A percentile compares a stretch with the other conserved stretches of the same genome.
These are phyloP conservation scores for Sclerotinia borealis DNA, from an alignment of 2,329 filamentous ascomycete species.

Conservation along the genomic window DNA sequence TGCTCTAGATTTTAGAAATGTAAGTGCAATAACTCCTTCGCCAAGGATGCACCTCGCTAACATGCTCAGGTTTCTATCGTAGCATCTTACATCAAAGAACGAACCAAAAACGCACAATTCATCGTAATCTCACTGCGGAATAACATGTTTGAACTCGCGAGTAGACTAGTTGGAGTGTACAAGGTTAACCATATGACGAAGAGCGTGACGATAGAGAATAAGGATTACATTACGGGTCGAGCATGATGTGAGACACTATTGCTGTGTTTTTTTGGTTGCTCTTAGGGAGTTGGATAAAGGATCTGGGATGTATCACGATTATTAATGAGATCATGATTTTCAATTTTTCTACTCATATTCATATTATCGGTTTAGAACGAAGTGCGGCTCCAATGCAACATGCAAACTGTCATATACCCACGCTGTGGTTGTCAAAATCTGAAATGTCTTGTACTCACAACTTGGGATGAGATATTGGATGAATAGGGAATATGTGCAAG, in stretches of 20 bases:
- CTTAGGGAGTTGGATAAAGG: not conserved
- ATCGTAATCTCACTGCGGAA: slow-evolving; percentile 97
- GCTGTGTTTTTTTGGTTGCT: not conserved
- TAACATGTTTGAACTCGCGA: slow-evolving; percentile 99
- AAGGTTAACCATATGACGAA: slow-evolving; percentile 99
- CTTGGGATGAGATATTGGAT: too few relatives aligned
- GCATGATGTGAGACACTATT: not conserved
- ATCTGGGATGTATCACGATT: slow-evolving; percentile 9
- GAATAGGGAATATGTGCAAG: too few relatives aligned
- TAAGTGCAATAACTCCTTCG: slow-evolving; percentile 45
- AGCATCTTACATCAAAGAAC: slow-evolving; percentile 97
- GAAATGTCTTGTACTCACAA: not conserved
- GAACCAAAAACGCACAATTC: slow-evolving; percentile 98
- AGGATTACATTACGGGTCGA: slow-evolving; percentile 54
- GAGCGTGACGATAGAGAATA: slow-evolving; percentile 83
- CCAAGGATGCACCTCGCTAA: slow-evolving; percentile 12
- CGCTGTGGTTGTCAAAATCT: not conserved
- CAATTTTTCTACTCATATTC: not conserved
- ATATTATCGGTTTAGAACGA: not conserved
- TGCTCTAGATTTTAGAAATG: slow-evolving; percentile 94
- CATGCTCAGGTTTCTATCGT: slow-evolving; percentile 74
- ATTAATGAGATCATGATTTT: slow-evolving; percentile 17
- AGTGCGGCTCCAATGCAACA: not conserved
- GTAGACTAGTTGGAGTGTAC: slow-evolving; percentile 91
- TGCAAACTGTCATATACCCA: not conserved